Percentiles rank a stretch among this genome's conserved stretches.
phyloP scores from a whole-genome alignment of 805 yeast species.

The Candida endomychidarum region DNA sequence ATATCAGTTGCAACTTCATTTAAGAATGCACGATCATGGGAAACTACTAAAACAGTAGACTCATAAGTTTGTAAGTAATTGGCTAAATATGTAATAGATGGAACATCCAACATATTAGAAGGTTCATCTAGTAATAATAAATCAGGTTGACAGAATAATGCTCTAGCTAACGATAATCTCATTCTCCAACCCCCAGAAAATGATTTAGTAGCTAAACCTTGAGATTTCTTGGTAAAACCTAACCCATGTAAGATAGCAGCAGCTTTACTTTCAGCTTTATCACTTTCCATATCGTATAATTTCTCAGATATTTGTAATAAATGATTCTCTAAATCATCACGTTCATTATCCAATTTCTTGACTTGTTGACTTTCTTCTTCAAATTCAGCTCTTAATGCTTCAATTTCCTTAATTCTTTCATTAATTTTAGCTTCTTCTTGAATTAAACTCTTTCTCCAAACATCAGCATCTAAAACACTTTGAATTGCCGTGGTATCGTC shows the following conservation, averaged over 20 bases:
- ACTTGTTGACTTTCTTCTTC: slow-evolving; percentile 75
- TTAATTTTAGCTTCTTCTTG: slow-evolving; percentile 73
- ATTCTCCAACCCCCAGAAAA: slow-evolving; percentile 99
- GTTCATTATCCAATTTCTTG: slow-evolving; percentile 82
- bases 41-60: slow-evolving; percentile 90
- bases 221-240: slow-evolving; percentile 90
- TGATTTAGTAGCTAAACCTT: slow-evolving; percentile 76
- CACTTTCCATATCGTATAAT: slow-evolving; percentile 90
- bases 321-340: slow-evolving; percentile 78
- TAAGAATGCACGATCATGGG: slow-evolving; percentile 95
- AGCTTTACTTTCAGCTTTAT: slow-evolving; percentile 96
- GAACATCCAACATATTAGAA: slow-evolving; percentile 99
- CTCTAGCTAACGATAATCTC: slow-evolving; percentile 98
- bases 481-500: slow-evolving; percentile 90
- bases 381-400: slow-evolving; percentile 63
- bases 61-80: slow-evolving; percentile 87
- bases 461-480: slow-evolving; percentile 98
- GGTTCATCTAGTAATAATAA: slow-evolving; percentile 94
- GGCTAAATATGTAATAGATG: slow-evolving; percentile 92
- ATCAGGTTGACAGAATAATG: slow-evolving; percentile 96
- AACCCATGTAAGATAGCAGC: slow-evolving; percentile 90
- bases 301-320: slow-evolving; percentile 79
- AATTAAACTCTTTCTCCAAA: slow-evolving; percentile 91
- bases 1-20: slow-evolving; percentile 99
- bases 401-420: slow-evolving; percentile 75